These are phyloP conservation scores for Talaromyces thailandensis DNA, from an alignment of 495 filamentous ascomycete genomes.

Conservation along the genomic window DNA sequence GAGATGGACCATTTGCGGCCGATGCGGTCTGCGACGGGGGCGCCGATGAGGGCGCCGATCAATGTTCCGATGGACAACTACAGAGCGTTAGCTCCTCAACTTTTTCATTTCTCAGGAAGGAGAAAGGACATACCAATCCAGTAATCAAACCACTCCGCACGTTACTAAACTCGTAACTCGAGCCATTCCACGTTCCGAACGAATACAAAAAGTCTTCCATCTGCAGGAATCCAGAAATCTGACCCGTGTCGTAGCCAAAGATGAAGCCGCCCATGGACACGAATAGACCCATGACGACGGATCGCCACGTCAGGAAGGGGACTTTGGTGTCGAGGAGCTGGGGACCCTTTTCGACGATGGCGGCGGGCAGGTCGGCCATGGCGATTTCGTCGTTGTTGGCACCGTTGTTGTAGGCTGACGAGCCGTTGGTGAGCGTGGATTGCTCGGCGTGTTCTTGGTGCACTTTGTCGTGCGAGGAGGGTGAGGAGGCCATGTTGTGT, in stretches of 20 bases:
- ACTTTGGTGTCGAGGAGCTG: conserved; percentile 27
- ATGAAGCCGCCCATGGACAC: conserved; percentile 65
- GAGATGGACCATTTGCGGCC: conserved; percentile 46
- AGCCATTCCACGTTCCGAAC: conserved; percentile 27
- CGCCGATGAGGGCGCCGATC: conserved; percentile 54
- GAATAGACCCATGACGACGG: conserved; percentile 42
- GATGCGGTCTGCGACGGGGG: conserved; percentile 40
- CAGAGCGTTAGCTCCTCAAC: not conserved
- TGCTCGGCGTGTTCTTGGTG: conserved; percentile 4
- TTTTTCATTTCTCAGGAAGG: not conserved
- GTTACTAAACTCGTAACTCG: conserved; percentile 35
- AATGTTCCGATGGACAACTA: conserved; percentile 56
- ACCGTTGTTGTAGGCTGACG: not conserved
- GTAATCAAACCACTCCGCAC: conserved; percentile 46
- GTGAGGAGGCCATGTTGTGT: not conserved
- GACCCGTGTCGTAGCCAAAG: conserved; percentile 41
- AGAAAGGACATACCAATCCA: conserved; percentile 22
- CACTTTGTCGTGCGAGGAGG: conserved; percentile 1
- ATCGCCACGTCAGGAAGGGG: conserved; percentile 32
- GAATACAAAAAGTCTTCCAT: conserved; percentile 43
- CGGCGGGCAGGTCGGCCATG: not conserved
- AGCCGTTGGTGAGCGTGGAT: not conserved
- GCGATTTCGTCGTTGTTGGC: not conserved
- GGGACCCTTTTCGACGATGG: conserved; percentile 4
- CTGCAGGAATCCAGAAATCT: conserved; percentile 51